Evolutionary conservation across 2,329 filamentous ascomycete genomes (phyloP), one percentile per base, ranked within the genome.

Genomic region (Ceratocystis alfenasii): DNA sequence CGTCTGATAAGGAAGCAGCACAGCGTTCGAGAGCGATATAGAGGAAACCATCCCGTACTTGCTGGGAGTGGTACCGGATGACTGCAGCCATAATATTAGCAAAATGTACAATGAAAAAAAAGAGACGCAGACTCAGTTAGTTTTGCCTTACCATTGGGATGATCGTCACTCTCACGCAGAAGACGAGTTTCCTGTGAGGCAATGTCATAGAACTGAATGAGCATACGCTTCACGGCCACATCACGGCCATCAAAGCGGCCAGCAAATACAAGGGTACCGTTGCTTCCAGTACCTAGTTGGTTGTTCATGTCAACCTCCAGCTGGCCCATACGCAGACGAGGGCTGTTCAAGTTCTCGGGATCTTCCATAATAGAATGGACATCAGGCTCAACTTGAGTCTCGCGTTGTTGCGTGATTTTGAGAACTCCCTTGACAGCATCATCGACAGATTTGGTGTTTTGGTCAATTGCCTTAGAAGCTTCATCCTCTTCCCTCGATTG

Each of bases 21-120:
- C 94, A 99, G 5, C 95, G 83, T 75, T 99, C 94, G 25, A 99
- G 78, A 0, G 93, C 94, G 71, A 99, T 99, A 74, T 99, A 99
- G 46, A 97, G 81, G 75, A 99, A 99, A 20, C 89, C 89, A 45
- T 89, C 84, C 10, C 90, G 90, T 71, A 89, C 87, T 71, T 96
- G 89, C 71, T 96, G 92, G 62, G 92, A 91, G 72, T 90, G 96
- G 73, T 99, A 99, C 48, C 93, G 90, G 69, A 99, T 95, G 53
- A 99, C 93, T 86, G 44, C 5, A 5, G 66, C 3, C 64, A 2
- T 4, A n/a, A 17, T 17, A 64, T 77, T 72, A 76, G 71, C 63
- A 68, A 63, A 28, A 30, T 7, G 25, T 22, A 30, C 48, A 36
- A 62, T 12, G 6, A 7, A 7, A 33, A 33, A 17, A 25, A 20